These are phyloP conservation scores for Mucor plumbeus DNA, from an alignment of 371 early-diverging fungal species.

Conservation along the genomic window DNA sequence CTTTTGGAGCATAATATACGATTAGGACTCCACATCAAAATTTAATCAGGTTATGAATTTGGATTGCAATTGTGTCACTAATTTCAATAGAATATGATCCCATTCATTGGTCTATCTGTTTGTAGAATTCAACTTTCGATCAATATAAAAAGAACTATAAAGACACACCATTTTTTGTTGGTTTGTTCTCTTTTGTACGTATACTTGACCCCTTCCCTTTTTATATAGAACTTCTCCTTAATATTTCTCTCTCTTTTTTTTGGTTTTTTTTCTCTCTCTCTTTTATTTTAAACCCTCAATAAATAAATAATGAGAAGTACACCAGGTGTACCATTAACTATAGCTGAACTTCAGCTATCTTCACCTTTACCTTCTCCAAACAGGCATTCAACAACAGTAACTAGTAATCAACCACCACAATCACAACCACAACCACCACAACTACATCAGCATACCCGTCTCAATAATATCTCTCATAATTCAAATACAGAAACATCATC, in stretches of 20 bases:
- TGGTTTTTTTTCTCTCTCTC: background rate
- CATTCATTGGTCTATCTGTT: slow-evolving; percentile 1
- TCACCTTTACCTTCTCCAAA: slow-evolving; percentile 35
- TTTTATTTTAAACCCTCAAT: background rate
- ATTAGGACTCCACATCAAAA: slow-evolving; percentile 1
- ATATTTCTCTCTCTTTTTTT: background rate
- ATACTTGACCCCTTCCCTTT: background rate
- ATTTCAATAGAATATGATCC: background rate
- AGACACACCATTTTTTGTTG: background rate
- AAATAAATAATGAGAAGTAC: slow-evolving; percentile 21
- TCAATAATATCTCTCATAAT: background rate
- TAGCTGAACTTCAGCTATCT: slow-evolving; percentile 31
- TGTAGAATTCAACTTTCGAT: slow-evolving; percentile 6
- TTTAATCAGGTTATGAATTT: background rate
- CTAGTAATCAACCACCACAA: background rate
- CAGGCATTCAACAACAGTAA: slow-evolving; percentile 10
- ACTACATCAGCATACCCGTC: slow-evolving; percentile 13
- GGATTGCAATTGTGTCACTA: background rate
- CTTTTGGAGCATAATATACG: background rate
- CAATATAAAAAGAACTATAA: background rate
- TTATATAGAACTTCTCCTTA: background rate
- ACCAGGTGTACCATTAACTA: slow-evolving; percentile 27
- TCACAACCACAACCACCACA: background rate
- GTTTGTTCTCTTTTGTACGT: slow-evolving; percentile 4
- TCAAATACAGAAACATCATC: slow-evolving; percentile 11